These are phyloP conservation scores for Diplodia corticola DNA, from an alignment of 2,329 filamentous ascomycete species.

Conservation along the genomic window DNA sequence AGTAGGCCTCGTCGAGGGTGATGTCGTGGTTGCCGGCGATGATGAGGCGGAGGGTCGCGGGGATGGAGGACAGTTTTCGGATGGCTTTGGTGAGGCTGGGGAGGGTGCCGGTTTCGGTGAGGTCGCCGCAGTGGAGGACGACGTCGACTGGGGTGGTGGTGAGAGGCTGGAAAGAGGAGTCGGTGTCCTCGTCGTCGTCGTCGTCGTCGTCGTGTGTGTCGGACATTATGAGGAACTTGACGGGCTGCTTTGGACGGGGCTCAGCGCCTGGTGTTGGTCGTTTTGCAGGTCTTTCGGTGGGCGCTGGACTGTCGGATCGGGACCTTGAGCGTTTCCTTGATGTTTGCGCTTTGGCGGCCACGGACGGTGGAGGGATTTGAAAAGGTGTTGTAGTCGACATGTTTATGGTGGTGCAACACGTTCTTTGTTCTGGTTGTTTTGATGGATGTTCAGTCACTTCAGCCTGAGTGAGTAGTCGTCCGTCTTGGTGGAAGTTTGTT, in stretches of 20 bases:
- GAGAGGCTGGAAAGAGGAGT: slow-evolving; percentile 41
- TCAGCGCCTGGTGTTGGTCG: not conserved
- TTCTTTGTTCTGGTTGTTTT: not conserved
- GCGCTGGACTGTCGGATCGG: not conserved
- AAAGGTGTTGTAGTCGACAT: not conserved
- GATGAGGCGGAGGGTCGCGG: slow-evolving; percentile 60
- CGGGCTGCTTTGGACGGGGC: not conserved
- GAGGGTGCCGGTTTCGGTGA: slow-evolving; percentile 53
- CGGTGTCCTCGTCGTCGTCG: not conserved
- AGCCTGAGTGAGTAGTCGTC: not conserved
- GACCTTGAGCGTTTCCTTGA: not conserved
- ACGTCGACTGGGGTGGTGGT: slow-evolving; percentile 50
- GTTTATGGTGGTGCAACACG: not conserved
- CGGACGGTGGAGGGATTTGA: fast-evolving
- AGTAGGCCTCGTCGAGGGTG: slow-evolving; percentile 55
- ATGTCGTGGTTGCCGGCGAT: slow-evolving; percentile 66
- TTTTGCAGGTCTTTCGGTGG: not conserved
- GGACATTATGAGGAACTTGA: slow-evolving; percentile 44
- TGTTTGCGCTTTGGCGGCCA: not conserved
- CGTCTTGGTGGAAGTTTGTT: not conserved
- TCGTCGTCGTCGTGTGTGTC: slow-evolving; percentile 40
- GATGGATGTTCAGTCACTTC: too few species aligned
- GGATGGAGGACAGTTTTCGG: slow-evolving; percentile 48
- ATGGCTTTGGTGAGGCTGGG: slow-evolving; percentile 51
- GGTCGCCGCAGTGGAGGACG: slow-evolving; percentile 61